Evolutionary conservation across 495 filamentous ascomycete species (phyloP), one percentile per base, ranked within the genome.

Genomic region (Xylaria scruposa): DNA sequence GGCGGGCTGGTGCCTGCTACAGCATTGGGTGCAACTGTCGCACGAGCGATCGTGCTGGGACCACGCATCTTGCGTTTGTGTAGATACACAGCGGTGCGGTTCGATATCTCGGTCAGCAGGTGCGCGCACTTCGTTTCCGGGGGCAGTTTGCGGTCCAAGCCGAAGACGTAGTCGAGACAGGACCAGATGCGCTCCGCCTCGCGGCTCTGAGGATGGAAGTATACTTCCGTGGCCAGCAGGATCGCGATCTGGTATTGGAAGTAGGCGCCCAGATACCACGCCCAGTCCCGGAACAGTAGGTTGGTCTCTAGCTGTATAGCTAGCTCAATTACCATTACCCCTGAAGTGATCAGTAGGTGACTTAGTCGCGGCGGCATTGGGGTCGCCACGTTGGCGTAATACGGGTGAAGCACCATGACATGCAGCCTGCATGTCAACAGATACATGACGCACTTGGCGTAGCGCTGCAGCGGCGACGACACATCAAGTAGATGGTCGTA

Each of bases 81-180:
- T 75, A 78, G 78, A 67, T 86, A 86, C 21, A 82, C 63, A 17
- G 75, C 75, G 21, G 83, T 83, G 71, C 83, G 84, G 17, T 53
- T 63, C 72, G 76, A 75, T 66, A 86, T 84, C 58, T 85, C 83
- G 7, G 73, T 74, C 21, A 86, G 76, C 15, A 86, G 78, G 19
- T 76, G 70, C n/a, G 80, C 9, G 49, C 78, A 78, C 75, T 85
- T 86, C 7, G 79, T 60, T 44, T 82, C 79, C 10, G 80, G 79
- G 29, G 84, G 72, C 38, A 87, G 74, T 60, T 83, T 81, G 0
- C 81, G 74, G 13, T 89, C 85, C n/a, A 90, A 79, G 42, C 88
- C 85, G 73, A 92, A 94, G 56, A 91, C 89, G 76, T 90, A 92
- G 75, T 93, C 90, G 13, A 94, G 82, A 70, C 89, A 91, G 7